Evolutionary conservation across 176 grass and related monocot genomes (phyloP), one percentile per base, ranked within the genome.

Genomic region (Dactylis glomerata): DNA sequence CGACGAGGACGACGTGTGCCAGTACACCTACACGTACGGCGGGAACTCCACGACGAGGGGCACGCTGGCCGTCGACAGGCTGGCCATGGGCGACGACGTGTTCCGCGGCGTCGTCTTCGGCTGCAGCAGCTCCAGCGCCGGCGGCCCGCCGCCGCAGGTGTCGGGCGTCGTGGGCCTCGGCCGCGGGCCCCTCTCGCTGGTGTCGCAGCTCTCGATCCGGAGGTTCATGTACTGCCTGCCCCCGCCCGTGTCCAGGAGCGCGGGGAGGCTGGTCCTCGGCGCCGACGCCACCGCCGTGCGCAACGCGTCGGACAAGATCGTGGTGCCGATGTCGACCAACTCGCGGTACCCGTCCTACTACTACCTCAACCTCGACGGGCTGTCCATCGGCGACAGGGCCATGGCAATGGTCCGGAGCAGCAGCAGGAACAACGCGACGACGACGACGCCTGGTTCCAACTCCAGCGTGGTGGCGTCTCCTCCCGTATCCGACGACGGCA

Each of bases 201-300:
- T 80, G 26, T 77, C 75, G 62, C 91, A 90, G 85, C 91, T 92
- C 50, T 65, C 70, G 3, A 67, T 90, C 46, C 76, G 37, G 17
- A 66, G 80, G 68, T 92, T 92, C 88, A 87, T 86, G 81, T 92
- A 90, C 85, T 92, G 91, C 91, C 88, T 92, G 9, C 83, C 83
- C 27, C 58, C 87, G 57, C 69, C 68, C 10, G 61, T 17, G 8
- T 84, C 91, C 10, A n/a, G 16, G 24, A 59, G 22, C 11, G 30
- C 70, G 1, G 85, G 84, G 6, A 87, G 22, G 73, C 80, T 92
- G 51, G 85, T 86, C 44, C 84, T 92, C 54, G 91, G 84, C 54
- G 57, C 77, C 4, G 64, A 14, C 80, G 70, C 40, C 2, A 69
- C 62, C 36, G 44, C 82, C 58, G 41, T 81, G 36, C 70, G 57